Evolutionary conservation across 345 rosid species (phyloP).

Genomic region (Sisymbrium altissimum): DNA sequence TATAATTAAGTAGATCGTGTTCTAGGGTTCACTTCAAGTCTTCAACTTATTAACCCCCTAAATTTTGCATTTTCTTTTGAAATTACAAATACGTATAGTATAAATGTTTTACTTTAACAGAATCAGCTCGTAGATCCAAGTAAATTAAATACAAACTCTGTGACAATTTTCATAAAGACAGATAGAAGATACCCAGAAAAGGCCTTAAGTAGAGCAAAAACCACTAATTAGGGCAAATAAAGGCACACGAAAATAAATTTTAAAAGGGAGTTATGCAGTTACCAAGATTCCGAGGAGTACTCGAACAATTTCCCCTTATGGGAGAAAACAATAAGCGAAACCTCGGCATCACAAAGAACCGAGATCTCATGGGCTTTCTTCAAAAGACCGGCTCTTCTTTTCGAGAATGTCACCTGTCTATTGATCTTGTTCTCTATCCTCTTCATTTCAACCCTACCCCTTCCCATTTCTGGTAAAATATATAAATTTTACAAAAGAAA

Average conservation of each 20-base stretch:
- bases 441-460: conserved; percentile 87
- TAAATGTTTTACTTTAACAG: not conserved
- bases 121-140: conserved; percentile 9
- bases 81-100: not conserved
- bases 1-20: not conserved
- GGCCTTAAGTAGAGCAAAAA: conserved; percentile 4
- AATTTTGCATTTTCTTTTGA: not conserved
- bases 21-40: conserved; percentile 3
- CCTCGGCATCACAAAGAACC: conserved; percentile 73
- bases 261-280: not conserved
- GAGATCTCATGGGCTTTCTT: conserved; percentile 90
- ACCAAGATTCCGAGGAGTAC: conserved; percentile 66
- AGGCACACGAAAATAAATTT: not conserved
- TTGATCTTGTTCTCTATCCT: conserved; percentile 83
- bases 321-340: conserved; percentile 69
- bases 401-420: conserved; percentile 72
- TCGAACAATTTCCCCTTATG: conserved; percentile 75
- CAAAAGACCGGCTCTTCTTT: conserved; percentile 66
- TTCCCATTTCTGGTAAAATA: conserved; percentile 44
- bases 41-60: conserved; percentile 5
- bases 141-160: not conserved
- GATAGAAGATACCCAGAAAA: not conserved
- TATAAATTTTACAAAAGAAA: not conserved
- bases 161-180: not conserved
- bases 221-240: conserved; percentile 24